phyloP scores from a whole-genome alignment of 805 yeast genomes.

The Yamadazyma endophytica region DNA sequence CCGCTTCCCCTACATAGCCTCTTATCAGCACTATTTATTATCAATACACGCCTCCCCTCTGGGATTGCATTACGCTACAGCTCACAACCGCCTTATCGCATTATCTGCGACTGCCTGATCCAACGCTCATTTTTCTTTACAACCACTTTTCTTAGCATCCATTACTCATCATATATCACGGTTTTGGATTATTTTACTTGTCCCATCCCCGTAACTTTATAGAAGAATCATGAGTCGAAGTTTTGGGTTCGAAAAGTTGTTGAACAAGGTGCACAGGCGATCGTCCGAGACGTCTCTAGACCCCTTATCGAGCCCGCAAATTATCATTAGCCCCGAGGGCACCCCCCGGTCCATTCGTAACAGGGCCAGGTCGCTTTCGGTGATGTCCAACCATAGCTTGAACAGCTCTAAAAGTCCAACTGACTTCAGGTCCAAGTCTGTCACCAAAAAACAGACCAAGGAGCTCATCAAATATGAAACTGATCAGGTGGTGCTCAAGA shows the following conservation, averaged over 20 bases:
- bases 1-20: too few relatives aligned
- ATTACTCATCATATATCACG: too few relatives aligned
- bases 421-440: conserved; percentile 12
- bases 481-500: conserved; percentile 30
- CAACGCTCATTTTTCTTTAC: too few relatives aligned
- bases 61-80: too few relatives aligned
- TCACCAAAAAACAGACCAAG: conserved; percentile 25
- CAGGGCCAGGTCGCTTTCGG: conserved; percentile 9
- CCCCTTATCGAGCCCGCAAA: conserved; percentile 2
- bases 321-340: conserved; percentile 4
- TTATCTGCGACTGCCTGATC: too few relatives aligned
- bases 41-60: too few relatives aligned
- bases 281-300: conserved; percentile 13
- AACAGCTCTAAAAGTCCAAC: conserved; percentile 4
- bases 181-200: too few relatives aligned
- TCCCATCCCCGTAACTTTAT: too few relatives aligned
- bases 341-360: conserved; percentile 4
- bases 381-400: conserved; percentile 7
- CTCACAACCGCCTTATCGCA: too few relatives aligned
- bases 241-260: conserved; percentile 9
- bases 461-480: conserved; percentile 38
- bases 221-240: too few relatives aligned
- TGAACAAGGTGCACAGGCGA: conserved; percentile 14
- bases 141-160: too few relatives aligned
- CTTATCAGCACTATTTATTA: too few relatives aligned